Conservation (phyloP, 352 stramenopile species). For the Phytophthora hibernalis region DNA sequence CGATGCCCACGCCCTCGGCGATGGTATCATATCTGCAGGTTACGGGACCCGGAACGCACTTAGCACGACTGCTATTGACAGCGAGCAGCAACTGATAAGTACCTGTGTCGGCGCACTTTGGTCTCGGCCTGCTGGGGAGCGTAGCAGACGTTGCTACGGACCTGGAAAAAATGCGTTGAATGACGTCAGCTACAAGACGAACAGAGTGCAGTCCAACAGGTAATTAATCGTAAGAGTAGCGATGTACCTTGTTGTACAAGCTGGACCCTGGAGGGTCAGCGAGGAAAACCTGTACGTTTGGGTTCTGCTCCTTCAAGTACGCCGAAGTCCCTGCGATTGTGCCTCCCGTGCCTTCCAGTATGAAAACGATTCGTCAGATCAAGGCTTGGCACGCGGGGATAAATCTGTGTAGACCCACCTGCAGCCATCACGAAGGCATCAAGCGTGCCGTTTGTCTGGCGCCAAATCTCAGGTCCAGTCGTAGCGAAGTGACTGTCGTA, state of each 20-base stretch:
- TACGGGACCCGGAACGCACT: background rate
- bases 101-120: slow-evolving; percentile 91
- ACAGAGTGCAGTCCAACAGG: background rate
- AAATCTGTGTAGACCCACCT: slow-evolving; percentile 51
- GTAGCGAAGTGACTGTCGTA: slow-evolving; percentile 93
- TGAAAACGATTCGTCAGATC: background rate
- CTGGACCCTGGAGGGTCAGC: slow-evolving; percentile 97
- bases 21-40: slow-evolving; percentile 95
- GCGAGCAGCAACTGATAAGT: background rate
- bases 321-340: slow-evolving; percentile 96
- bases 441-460: slow-evolving; percentile 89
- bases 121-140: slow-evolving; percentile 94
- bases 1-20: slow-evolving; percentile 97
- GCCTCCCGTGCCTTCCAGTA: slow-evolving; percentile 91
- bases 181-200: background rate
- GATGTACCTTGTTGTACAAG: slow-evolving; percentile 94
- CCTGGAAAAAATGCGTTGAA: slow-evolving; percentile 37
- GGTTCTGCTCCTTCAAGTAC: slow-evolving; percentile 93
- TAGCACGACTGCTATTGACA: slow-evolving; percentile 1
- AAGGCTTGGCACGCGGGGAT: background rate
- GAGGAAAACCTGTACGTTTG: slow-evolving; percentile 92
- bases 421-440: slow-evolving; percentile 99
- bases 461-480: slow-evolving; percentile 97
- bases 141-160: slow-evolving; percentile 96
- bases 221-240: background rate